Conservation (phyloP, 805 yeast genomes). For the Spathaspora hagerdaliae region DNA sequence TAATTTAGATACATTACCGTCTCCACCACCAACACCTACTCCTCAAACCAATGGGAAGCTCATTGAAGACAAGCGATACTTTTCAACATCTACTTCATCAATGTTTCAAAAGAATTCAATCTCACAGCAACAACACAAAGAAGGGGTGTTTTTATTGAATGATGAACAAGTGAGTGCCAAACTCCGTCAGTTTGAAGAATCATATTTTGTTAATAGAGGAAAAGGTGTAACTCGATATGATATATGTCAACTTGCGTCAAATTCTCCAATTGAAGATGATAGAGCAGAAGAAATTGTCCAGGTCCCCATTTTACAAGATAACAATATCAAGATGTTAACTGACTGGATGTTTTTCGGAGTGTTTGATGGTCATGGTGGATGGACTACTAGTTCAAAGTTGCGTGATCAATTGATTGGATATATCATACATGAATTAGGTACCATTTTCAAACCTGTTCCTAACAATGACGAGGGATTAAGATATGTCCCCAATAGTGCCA, state of each 20-base stretch:
- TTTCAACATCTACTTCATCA: slow-evolving; percentile 43
- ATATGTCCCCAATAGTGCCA: slow-evolving; percentile 60
- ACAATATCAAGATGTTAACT: slow-evolving; percentile 43
- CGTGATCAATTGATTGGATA: slow-evolving; percentile 72
- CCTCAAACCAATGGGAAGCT: background rate
- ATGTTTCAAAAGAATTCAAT: slow-evolving; percentile 38
- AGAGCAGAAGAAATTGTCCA: slow-evolving; percentile 78
- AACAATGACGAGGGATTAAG: slow-evolving; percentile 21
- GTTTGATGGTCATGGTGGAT: slow-evolving; percentile 96
- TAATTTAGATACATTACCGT: slow-evolving; percentile 36
- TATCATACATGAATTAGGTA: slow-evolving; percentile 74
- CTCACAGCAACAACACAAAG: slow-evolving; percentile 45
- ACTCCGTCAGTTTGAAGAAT: slow-evolving; percentile 72
- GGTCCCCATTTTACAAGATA: slow-evolving; percentile 64
- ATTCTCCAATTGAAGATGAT: slow-evolving; percentile 93
- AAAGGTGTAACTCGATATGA: slow-evolving; percentile 89
- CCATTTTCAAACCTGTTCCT: slow-evolving; percentile 49
- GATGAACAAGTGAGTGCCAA: slow-evolving; percentile 70
- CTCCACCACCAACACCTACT: slow-evolving; percentile 1
- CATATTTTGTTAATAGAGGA: slow-evolving; percentile 75
- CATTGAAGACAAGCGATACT: slow-evolving; percentile 19
- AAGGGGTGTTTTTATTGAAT: slow-evolving; percentile 52
- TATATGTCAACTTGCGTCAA: slow-evolving; percentile 83
- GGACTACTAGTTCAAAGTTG: slow-evolving; percentile 85
- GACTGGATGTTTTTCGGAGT: slow-evolving; percentile 96